A percentile compares a stretch with the other conserved stretches of the same genome.
Evolutionary conservation across 1,284 basidiomycete species (phyloP).

Genomic region (Kalmanozyma brasiliensis): DNA sequence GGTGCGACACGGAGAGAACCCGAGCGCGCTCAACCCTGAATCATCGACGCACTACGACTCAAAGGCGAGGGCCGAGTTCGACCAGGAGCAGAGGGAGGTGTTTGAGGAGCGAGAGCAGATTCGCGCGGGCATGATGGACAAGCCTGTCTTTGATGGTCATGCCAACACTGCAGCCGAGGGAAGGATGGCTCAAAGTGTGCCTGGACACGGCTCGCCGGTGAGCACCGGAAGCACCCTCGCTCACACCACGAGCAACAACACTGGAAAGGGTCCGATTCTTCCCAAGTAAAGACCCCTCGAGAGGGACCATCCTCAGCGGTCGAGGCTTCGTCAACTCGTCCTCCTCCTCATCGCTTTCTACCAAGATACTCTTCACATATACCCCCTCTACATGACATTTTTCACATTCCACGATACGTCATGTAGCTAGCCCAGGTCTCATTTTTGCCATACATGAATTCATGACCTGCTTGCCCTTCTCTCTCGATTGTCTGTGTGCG

Average conservation of each 20-base stretch:
- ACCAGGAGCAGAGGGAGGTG: conserved; percentile 19
- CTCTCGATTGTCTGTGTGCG: no score
- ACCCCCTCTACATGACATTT: no score
- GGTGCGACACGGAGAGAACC: conserved; percentile 29
- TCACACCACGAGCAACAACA: conserved; percentile 9
- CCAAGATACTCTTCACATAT: neutral
- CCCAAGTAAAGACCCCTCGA: no score
- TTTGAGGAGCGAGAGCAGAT: conserved; percentile 20
- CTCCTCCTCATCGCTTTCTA: neutral
- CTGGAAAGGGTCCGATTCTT: conserved; percentile 16
- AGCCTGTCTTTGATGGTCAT: conserved; percentile 34
- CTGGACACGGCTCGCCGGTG: conserved; percentile 13
- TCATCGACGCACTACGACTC: conserved; percentile 33
- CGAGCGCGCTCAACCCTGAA: conserved; percentile 34
- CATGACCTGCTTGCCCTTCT: no score
- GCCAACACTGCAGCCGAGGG: conserved; percentile 12
- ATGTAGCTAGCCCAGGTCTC: no score
- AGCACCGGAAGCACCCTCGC: conserved; percentile 18
- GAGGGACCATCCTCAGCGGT: no score
- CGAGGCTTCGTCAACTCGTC: neutral
- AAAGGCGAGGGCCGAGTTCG: conserved; percentile 24
- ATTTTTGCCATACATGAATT: no score
- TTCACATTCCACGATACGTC: no score
- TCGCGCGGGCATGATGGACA: conserved; percentile 22
- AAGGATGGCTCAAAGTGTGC: neutral